Conservation (phyloP, 2,329 filamentous ascomycete genomes). For the Niveomyces coronatus region DNA sequence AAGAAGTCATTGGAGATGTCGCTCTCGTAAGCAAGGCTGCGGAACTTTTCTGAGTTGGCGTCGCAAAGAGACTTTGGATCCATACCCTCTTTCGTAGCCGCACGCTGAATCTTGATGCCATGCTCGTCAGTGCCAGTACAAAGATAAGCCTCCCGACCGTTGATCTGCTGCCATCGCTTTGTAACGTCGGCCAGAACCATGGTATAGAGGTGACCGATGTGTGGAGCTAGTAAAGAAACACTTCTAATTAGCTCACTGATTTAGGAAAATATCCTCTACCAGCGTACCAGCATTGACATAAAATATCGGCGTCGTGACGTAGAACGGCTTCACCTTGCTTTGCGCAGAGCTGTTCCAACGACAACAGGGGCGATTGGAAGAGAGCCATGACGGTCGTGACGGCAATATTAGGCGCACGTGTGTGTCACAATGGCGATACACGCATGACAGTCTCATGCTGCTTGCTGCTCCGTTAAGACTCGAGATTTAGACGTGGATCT, state of each 20-base stretch:
- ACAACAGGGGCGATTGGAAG: conserved; percentile 17
- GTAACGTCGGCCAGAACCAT: conserved; percentile 86
- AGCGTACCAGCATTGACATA: conserved; percentile 85
- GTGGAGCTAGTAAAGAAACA: conserved; percentile 52
- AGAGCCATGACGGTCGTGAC: conserved; percentile 17
- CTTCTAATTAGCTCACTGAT: conserved; percentile 12
- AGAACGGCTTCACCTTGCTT: conserved; percentile 62
- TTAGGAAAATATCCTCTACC: background rate
- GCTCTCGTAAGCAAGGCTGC: conserved; percentile 58
- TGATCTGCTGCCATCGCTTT: conserved; percentile 80
- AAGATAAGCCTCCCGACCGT: conserved; percentile 60
- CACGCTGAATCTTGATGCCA: conserved; percentile 92
- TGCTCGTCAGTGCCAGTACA: conserved; percentile 95
- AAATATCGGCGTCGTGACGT: conserved; percentile 94
- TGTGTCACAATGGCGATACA: conserved; percentile 17
- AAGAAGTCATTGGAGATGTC: conserved; percentile 74
- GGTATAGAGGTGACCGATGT: conserved; percentile 89
- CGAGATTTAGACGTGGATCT: too few relatives aligned
- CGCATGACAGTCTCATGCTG: conserved; percentile 20
- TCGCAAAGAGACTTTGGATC: conserved; percentile 83
- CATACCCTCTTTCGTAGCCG: conserved; percentile 59
- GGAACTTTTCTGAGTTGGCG: conserved; percentile 68
- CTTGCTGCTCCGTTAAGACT: too few relatives aligned
- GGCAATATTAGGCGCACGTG: conserved; percentile 14
- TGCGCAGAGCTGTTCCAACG: conserved; percentile 20